Evolutionary conservation across 2,329 filamentous ascomycete species (phyloP), one percentile per base, ranked within the genome.

Genomic region (Colletotrichum sublineola): DNA sequence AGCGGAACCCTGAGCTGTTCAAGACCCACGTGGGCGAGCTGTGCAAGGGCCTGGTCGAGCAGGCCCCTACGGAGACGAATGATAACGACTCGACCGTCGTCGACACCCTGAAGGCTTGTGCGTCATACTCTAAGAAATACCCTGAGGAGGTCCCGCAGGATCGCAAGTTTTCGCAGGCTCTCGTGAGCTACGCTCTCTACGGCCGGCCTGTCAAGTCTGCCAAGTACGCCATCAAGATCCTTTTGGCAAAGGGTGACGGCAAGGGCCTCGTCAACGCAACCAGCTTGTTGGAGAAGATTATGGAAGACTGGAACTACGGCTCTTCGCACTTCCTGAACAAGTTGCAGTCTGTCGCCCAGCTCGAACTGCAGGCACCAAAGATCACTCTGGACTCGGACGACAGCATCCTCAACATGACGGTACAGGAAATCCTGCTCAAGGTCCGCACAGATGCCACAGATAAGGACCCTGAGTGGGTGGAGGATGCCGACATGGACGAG

Each of bases 151-250:
- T 99, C 65, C 93, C 94, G 1, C 89, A 90, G 71, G 93, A 97
- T 74, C 90, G 92, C 68, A 93, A 93, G 75, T 96, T 98, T 77
- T 86, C 91, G 42, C 91, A 96, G 77, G 92, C 94, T 1, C 88
- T 99, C 80, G 90, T 92, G 73, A 92, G 90, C 76, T 98, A 96
- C 80, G 94, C 95, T 1, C 87, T 96, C 29, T 93, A 94, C 78
- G 96, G 96, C 31, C 89, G 89, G 33, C 96, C 95, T 2, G 89
- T 94, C 14, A 92, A 92, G 79, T 93, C 94, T 11, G 94, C 96
- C 31, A 99, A 99, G 82, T 95, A 98, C 83, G 96, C 96, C 0
- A 91, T 98, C 61, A 95, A 94, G 38, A 95, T 99, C 75, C 87
- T 99, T 66, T 90, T 97, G 82, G 91, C 93, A 46, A 92, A 91